Base-by-base conservation (phyloP, 208 protist genomes). In the Novymonas esmeraldas region DNA sequence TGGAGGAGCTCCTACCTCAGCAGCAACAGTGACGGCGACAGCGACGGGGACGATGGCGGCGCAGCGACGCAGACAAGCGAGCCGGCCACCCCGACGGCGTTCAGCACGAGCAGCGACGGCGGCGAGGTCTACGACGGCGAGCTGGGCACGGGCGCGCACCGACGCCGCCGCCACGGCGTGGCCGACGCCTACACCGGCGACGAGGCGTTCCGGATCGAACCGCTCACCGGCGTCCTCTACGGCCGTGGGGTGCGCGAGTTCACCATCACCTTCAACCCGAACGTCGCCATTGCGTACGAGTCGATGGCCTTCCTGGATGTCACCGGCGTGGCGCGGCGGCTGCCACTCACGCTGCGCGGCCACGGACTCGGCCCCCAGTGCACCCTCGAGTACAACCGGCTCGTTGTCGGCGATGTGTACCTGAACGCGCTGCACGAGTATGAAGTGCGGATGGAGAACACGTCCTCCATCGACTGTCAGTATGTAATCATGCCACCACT, bases 401-500 rank as follows among this genome's bases (percentile, higher is more conserved):
- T 98, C 38, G 87, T 98, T 74, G 85, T 99, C 71, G 95, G 95
- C 33, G 92, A 98, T 41, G 82, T 99, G n/a, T 98, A 95, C 73
- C 85, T 98, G 56, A 97, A 98, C 70, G 85, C 86, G 9, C 31
- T 95, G 45, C 94, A 98, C 78, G 79, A 94, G 67, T 98, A 98
- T 66, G 81, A 93, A 34, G 80, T 98, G 1, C 64, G 70, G 34
- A 82, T 99, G 36, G 82, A 89, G 61, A 99, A 99, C 78, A 73
- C 73, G 13, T 94, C 95, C 31, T 73, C 85, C 28, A 98, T 99
- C 58, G 89, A 95, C 55, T 93, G 92, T 31, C 76, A 78, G 55
- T 99, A 92, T 74, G 77, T 76, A 18, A 74, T 99, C 11, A 56
- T 95, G 29, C 81, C 78, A 6, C 64, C 79, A 9, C 51, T 50